Evolutionary conservation across 2,329 filamentous ascomycete species (phyloP), one percentile per base, ranked within the genome.

Genomic region (Ophiognomonia clavigignenti-juglandacearum): DNA sequence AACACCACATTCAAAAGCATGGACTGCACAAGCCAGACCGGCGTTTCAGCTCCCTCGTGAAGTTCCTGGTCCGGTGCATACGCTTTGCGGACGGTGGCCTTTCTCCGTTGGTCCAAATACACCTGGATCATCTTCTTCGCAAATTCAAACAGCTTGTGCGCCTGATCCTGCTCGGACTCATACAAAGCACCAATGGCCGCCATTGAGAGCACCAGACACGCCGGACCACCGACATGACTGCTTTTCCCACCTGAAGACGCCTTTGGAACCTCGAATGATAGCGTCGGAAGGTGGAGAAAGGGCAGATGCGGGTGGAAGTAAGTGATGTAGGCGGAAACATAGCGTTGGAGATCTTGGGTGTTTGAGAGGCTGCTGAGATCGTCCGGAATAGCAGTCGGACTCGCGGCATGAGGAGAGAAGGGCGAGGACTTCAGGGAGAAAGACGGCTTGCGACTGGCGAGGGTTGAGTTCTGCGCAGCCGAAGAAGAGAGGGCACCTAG

Each of bases 1-100:
- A 96, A 97, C 14, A 96, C 87, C 31, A 97, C 88, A 61, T 96
- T 97, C 42, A 98, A 75, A 8, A 97, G 73, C 92, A 97, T 97
- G 0, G 92, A 89, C 66, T 97, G 93, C 14, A 97, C 90, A 22
- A 98, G 76, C 91, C 92, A 97, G 34, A 96, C 75, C 1, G 92
- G 92, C 2, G 91, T 92, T 55, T 88, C 82, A 32, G 82, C 77
- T 14, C 76, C 76, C 49, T 88, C 85, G 16, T 66, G 62, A 9
- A 74, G 68, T 36, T 61, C 65, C 29, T 73, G 66, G 51, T 78
- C 75, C 44, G 67, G 63, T 47, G 71, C 60, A 9, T 72, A 68
- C 59, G 76, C 77, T 61, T 79, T 80, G 56, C 79, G 74, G 53
- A 95, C 84, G 61, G 95, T 90, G 44, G 86, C 86, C 64, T 91